Evolutionary conservation across 2,329 filamentous ascomycete genomes (phyloP).

Genomic region (Paecilomyces sp.): DNA sequence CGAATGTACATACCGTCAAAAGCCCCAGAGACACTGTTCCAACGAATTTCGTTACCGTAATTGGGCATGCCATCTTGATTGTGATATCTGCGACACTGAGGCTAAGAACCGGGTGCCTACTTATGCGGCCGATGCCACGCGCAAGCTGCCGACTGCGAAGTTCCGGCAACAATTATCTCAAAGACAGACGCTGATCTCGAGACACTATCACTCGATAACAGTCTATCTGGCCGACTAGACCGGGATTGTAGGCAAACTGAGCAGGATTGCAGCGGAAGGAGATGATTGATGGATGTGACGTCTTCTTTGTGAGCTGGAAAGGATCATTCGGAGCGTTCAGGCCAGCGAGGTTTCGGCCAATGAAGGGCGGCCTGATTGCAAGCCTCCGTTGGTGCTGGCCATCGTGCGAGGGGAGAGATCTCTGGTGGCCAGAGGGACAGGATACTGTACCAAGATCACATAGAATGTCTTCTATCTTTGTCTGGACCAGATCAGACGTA

Average conservation of each 20-base stretch:
- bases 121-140: neutral
- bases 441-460: neutral
- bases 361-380: neutral
- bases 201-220: neutral
- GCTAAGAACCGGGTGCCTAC: neutral
- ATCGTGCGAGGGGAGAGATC: neutral
- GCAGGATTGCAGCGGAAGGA: neutral
- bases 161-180: neutral
- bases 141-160: neutral
- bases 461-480: neutral
- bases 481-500: neutral
- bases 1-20: slow-evolving; percentile 60
- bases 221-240: neutral
- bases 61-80: slow-evolving; percentile 56
- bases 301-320: neutral
- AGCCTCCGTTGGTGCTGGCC: neutral
- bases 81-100: neutral
- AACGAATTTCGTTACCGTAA: slow-evolving; percentile 83
- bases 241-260: neutral
- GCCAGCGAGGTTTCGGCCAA: neutral
- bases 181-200: neutral
- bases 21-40: slow-evolving; percentile 84
- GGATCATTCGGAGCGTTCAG: neutral
- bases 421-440: neutral
- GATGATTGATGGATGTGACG: neutral